phyloP scores from a whole-genome alignment of 2,329 filamentous ascomycete species.

The Ceratocystis eucalypticola region DNA sequence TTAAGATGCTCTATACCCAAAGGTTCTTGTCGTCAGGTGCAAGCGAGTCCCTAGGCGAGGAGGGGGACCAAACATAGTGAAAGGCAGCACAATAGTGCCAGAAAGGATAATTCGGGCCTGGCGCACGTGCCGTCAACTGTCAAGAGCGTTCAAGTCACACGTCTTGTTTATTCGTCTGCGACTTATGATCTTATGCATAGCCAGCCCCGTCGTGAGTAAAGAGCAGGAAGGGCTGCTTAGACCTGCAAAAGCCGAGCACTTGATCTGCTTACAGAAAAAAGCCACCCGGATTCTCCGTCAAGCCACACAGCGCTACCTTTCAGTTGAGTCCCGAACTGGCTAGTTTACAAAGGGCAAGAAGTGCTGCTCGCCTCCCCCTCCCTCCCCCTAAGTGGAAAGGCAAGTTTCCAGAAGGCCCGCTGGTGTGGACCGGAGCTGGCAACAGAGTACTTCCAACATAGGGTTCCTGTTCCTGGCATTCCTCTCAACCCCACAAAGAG shows the following conservation, averaged over 20 bases:
- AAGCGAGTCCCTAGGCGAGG: not conserved
- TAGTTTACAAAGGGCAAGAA: not conserved
- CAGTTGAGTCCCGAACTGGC: not conserved
- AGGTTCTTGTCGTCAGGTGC: not conserved
- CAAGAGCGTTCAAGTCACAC: not conserved
- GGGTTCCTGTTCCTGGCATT: too few species aligned
- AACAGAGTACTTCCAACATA: too few species aligned
- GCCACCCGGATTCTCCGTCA: constrained; percentile 1
- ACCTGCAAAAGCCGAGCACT: not conserved
- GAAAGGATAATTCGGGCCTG: not conserved
- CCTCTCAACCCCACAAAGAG: too few species aligned
- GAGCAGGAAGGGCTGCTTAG: not conserved
- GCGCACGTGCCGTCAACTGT: not conserved
- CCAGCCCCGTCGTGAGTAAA: not conserved
- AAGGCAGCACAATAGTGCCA: not conserved
- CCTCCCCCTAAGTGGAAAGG: not conserved
- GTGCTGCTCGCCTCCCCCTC: not conserved
- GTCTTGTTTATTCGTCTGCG: not conserved
- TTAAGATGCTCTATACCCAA: not conserved
- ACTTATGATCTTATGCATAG: not conserved
- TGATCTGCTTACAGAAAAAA: not conserved
- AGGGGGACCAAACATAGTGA: not conserved
- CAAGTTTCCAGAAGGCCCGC: constrained; percentile 3
- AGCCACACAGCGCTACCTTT: constrained; percentile 4
- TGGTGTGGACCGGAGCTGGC: not conserved